Evolutionary conservation across 2,329 filamentous ascomycete genomes (phyloP).

Genomic region (Boeremia exigua): DNA sequence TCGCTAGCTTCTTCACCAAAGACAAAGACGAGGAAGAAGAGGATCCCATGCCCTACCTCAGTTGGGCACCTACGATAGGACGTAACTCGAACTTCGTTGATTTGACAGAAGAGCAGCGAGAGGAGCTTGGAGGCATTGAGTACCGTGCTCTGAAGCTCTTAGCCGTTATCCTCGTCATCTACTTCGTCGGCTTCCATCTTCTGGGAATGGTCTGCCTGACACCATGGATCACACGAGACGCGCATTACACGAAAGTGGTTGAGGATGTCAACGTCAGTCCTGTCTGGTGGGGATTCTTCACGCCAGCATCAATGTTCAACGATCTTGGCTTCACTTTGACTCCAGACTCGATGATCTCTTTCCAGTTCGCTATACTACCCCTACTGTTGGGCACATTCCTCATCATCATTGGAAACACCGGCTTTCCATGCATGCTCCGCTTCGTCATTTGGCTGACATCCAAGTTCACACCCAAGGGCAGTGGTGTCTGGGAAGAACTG

Average conservation of each 20-base stretch:
- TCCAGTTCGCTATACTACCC: conserved; percentile 76
- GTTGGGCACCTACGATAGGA: conserved; percentile 89
- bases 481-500: conserved; percentile 85
- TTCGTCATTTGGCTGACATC: conserved; percentile 88
- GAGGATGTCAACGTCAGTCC: conserved; percentile 65
- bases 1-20: conserved; percentile 65
- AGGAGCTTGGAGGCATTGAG: conserved; percentile 95
- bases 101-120: conserved; percentile 85
- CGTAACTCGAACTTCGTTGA: conserved; percentile 93
- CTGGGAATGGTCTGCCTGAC: conserved; percentile 75
- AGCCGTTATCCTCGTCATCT: conserved; percentile 75
- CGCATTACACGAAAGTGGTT: conserved; percentile 68
- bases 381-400: conserved; percentile 82
- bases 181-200: conserved; percentile 84
- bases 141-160: conserved; percentile 91
- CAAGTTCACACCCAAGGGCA: conserved; percentile 67
- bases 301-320: conserved; percentile 85
- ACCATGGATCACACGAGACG: conserved; percentile 77
- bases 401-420: conserved; percentile 94
- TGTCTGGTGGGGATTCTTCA: conserved; percentile 94
- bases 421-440: conserved; percentile 91
- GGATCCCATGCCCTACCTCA: conserved; percentile 82
- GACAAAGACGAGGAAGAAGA: conserved; percentile 60
- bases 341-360: conserved; percentile 91
- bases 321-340: conserved; percentile 94